Evolutionary conservation across 192 early-diverging fungal species (phyloP).

Genomic region (Jimgerdemannia lactiflua): DNA sequence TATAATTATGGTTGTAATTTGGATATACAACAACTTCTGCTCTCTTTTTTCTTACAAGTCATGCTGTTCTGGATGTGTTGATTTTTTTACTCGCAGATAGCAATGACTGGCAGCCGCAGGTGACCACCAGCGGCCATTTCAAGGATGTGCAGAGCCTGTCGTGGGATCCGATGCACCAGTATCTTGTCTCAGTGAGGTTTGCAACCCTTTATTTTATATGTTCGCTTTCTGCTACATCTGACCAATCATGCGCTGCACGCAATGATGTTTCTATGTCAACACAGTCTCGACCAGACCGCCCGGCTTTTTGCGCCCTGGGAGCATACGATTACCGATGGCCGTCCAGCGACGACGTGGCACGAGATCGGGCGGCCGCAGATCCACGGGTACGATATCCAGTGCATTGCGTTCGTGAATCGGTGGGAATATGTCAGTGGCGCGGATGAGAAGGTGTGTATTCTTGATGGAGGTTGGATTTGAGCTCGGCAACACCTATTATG

Average conservation of each 20-base stretch:
- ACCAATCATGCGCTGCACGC: too few relatives aligned
- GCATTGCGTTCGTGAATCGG: constrained; percentile 71
- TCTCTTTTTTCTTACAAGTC: too few relatives aligned
- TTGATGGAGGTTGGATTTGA: not conserved
- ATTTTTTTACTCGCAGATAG: constrained; percentile 11
- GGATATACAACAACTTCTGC: too few relatives aligned
- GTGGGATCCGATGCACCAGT: constrained; percentile 80
- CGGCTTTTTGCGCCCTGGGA: constrained; percentile 81
- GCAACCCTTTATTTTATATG: too few relatives aligned
- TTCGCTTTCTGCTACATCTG: too few relatives aligned
- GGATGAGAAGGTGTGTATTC: constrained; percentile 80
- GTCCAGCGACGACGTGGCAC: constrained; percentile 65
- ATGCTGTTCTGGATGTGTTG: not conserved
- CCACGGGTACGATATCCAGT: constrained; percentile 93
- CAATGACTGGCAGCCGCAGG: constrained; percentile 65
- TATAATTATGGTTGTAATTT: not conserved
- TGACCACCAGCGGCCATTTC: constrained; percentile 82
- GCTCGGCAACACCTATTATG: too few relatives aligned
- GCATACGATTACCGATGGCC: constrained; percentile 15
- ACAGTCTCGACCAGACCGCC: constrained; percentile 84
- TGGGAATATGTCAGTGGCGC: constrained; percentile 84
- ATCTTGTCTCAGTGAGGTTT: constrained; percentile 72
- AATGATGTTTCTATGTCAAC: not conserved
- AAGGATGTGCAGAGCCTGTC: constrained; percentile 71
- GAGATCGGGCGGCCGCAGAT: constrained; percentile 94